Conservation (phyloP, 495 filamentous ascomycete species). For the Neurospora sp. region DNA sequence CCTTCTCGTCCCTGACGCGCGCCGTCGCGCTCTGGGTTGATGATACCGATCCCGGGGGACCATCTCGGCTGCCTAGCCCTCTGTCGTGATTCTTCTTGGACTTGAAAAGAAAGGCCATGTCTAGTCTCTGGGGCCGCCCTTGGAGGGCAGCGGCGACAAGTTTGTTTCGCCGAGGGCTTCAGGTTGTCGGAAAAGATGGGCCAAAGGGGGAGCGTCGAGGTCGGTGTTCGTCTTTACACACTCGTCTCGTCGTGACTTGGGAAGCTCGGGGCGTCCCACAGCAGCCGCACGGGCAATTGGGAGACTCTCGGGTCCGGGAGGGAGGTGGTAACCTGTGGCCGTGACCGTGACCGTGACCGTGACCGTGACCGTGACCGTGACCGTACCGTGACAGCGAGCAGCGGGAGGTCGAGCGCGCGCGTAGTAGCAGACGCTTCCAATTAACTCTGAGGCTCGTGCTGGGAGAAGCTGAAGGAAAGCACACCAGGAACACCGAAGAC, state of each 20-base stretch:
- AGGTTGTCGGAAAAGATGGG: neutral
- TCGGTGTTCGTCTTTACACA: neutral
- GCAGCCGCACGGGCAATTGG: neutral
- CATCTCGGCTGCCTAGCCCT: constrained; percentile 36
- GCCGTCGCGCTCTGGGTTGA: constrained; percentile 27
- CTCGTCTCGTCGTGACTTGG: neutral
- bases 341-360: neutral
- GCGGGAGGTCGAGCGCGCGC: neutral
- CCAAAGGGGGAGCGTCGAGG: neutral
- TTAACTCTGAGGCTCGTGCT: neutral
- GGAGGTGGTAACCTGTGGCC: neutral
- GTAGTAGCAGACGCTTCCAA: neutral
- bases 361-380: neutral
- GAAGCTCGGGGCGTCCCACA: neutral
- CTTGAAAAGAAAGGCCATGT: constrained; percentile 68
- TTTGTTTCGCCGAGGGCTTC: neutral
- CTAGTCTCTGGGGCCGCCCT: constrained; percentile 10
- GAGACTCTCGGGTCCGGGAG: neutral
- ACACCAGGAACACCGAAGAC: constrained; percentile 2
- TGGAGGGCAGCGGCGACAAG: neutral
- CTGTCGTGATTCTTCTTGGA: constrained; percentile 55
- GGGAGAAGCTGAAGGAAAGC: constrained; percentile 1
- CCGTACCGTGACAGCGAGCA: neutral
- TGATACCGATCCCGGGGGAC: constrained; percentile 25
- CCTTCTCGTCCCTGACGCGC: constrained; percentile 39